Evolutionary conservation across 371 early-diverging fungal genomes (phyloP).

Genomic region (Lichtheimia ramosa): DNA sequence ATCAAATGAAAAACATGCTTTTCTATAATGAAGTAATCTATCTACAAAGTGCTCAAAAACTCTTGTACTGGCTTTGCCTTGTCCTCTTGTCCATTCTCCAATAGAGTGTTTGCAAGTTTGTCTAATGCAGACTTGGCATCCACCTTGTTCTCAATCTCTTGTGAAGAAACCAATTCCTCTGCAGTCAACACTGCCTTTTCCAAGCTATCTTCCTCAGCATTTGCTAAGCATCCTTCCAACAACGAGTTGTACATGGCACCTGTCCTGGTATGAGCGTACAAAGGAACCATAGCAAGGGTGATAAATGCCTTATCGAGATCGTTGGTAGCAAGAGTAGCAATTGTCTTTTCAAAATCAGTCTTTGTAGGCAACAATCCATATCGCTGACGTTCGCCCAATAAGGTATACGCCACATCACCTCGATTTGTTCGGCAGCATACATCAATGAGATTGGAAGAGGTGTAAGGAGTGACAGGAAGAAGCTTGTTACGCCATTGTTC

Average conservation of each 20-base stretch:
- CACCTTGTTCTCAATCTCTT: constrained; percentile 10
- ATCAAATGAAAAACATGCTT: not conserved
- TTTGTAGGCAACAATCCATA: constrained; percentile 30
- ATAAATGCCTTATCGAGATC: constrained; percentile 19
- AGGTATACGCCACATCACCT: constrained; percentile 33
- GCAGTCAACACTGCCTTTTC: constrained; percentile 14
- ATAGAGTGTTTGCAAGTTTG: constrained; percentile 10
- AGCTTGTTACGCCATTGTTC: constrained; percentile 41
- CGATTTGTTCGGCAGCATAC: constrained; percentile 25
- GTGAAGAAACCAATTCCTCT: constrained; percentile 5
- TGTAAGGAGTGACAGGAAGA: constrained; percentile 26
- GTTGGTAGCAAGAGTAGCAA: not conserved
- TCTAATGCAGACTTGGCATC: constrained; percentile 13
- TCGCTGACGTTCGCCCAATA: constrained; percentile 37
- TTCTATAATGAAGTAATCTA: not conserved
- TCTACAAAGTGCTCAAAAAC: constrained; percentile 15
- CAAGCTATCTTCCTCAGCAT: constrained; percentile 3
- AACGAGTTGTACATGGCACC: constrained; percentile 17
- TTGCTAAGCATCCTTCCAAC: constrained; percentile 9
- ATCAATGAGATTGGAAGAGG: constrained; percentile 24
- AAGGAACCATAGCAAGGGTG: constrained; percentile 19
- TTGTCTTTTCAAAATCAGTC: constrained; percentile 12
- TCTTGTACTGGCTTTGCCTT: constrained; percentile 15
- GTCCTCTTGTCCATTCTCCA: constrained; percentile 11
- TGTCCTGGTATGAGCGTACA: constrained; percentile 4